Percentiles rank a stretch among this genome's conserved stretches.
These are phyloP conservation scores for Didymosphaeria variabile DNA, from an alignment of 2,329 filamentous ascomycete species.

Conservation along the genomic window DNA sequence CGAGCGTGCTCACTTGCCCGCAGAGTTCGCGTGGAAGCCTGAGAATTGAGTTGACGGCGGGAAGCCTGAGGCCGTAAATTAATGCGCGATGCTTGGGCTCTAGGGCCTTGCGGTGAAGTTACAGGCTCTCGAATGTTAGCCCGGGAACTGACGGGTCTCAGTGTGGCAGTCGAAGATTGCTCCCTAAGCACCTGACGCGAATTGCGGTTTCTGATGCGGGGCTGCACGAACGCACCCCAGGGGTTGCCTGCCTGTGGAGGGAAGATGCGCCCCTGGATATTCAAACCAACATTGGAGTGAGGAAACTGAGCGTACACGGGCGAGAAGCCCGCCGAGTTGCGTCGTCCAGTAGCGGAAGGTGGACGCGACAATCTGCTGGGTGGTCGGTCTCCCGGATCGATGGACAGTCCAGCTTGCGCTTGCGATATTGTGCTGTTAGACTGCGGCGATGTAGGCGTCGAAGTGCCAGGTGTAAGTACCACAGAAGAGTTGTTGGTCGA, in stretches of 20 bases:
- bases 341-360: slow-evolving; percentile 46
- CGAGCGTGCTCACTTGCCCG: slow-evolving; percentile 44
- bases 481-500: slow-evolving; percentile 41
- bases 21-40: slow-evolving; percentile 48
- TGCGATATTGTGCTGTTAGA: slow-evolving; percentile 40
- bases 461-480: slow-evolving; percentile 40
- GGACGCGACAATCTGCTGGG: slow-evolving; percentile 48
- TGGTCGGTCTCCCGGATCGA: slow-evolving; percentile 50
- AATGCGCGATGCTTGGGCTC: slow-evolving; percentile 48
- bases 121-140: slow-evolving; percentile 44
- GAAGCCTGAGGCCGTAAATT: slow-evolving; percentile 49
- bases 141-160: slow-evolving; percentile 45
- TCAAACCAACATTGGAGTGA: slow-evolving; percentile 43
- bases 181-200: slow-evolving; percentile 49
- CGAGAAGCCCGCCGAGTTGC: slow-evolving; percentile 44
- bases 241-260: slow-evolving; percentile 47
- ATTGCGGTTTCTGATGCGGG: slow-evolving; percentile 37
- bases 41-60: slow-evolving; percentile 44
- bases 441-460: slow-evolving; percentile 37
- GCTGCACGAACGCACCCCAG: slow-evolving; percentile 47
- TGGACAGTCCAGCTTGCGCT: slow-evolving; percentile 35
- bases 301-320: slow-evolving; percentile 41
- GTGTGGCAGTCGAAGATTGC: slow-evolving; percentile 50
- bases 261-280: slow-evolving; percentile 45
- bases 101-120: slow-evolving; percentile 35